Base-by-base conservation (phyloP, 176 grass and related monocot genomes). In the Musa itinerans region DNA sequence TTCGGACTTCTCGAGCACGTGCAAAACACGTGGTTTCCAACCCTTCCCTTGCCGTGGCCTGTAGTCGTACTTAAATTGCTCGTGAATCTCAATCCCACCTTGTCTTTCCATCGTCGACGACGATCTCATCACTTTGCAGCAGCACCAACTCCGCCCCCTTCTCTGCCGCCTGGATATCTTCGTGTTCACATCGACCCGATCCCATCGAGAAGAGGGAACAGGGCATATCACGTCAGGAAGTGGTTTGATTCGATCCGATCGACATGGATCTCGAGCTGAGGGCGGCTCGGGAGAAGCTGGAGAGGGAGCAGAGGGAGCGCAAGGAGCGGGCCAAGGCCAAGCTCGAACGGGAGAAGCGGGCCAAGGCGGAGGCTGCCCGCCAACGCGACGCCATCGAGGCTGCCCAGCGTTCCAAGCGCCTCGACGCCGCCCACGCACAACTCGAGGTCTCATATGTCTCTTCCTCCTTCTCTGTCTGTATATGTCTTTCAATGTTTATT, bases 211-310 rank as follows among this genome's bases (percentile, higher is more conserved):
- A 68, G 65, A 34, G 65, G 17, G 34, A 21, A 70, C 11, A 51
- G 17, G 68, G 43, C 9, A 1, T 20, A 70, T 70, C 68, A 48
- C 34, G 19, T 13, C 0, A 22, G 34, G 8, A n/a, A 17, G 16
- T 20, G 67, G 17, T 70, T 50, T 9, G 17, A 70, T 21, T 22
- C 4, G 4, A 21, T 65, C 63, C 34, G 68, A 70, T 51, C 34
- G 51, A 29, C 34, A 99, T 99, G 95, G 95, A 99, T 79, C 94
- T 99, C 81, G 95, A 99, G 83, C 64, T 91, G 81, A 76, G 90
- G 21, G 79, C 52, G 43, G 94, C 85, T 48, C 75, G 88, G 71
- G 88, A 94, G 88, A 94, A 99, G 86, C 81, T 89, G 61, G 86
- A 94, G 83, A 79, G 89, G 52, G 89, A 99, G 81, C 87, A 99